These are phyloP conservation scores for Aspergillus luchuensis DNA, from an alignment of 2,329 filamentous ascomycete genomes.

Conservation along the genomic window DNA sequence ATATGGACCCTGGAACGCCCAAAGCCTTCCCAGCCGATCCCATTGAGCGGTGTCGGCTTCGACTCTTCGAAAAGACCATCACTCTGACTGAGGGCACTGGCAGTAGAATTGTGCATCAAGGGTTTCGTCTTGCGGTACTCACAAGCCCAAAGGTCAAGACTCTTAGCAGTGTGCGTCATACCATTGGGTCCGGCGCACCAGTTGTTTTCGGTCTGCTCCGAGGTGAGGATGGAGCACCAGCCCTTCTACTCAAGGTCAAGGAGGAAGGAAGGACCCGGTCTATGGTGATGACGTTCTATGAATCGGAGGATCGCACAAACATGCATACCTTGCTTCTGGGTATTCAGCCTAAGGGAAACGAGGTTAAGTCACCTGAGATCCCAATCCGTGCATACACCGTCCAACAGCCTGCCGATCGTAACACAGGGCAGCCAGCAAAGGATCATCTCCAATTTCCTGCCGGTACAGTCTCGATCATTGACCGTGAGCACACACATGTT, in stretches of 20 bases:
- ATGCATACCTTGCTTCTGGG: slow-evolving; percentile 75
- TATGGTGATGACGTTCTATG: slow-evolving; percentile 76
- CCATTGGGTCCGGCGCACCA: slow-evolving; percentile 65
- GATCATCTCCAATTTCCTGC: slow-evolving; percentile 41
- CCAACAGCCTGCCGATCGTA: slow-evolving; percentile 47
- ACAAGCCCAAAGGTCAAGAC: slow-evolving; percentile 77
- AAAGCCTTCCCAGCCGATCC: slow-evolving; percentile 75
- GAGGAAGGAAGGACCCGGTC: slow-evolving; percentile 67
- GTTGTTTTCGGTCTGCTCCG: slow-evolving; percentile 77
- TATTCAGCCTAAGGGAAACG: slow-evolving; percentile 66
- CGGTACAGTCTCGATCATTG: slow-evolving; percentile 61
- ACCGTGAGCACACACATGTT: slow-evolving; percentile 61
- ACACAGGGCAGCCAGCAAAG: slow-evolving; percentile 30
- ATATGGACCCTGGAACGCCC: slow-evolving; percentile 73
- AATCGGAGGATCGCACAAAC: slow-evolving; percentile 68
- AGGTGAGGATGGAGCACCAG: slow-evolving; percentile 69
- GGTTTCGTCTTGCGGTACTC: slow-evolving; percentile 75
- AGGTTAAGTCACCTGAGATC: slow-evolving; percentile 71
- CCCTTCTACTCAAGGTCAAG: slow-evolving; percentile 70
- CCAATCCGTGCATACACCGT: slow-evolving; percentile 67
- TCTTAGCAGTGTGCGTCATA: slow-evolving; percentile 73
- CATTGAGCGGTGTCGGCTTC: slow-evolving; percentile 69
- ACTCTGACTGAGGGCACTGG: slow-evolving; percentile 73
- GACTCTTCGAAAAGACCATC: slow-evolving; percentile 71
- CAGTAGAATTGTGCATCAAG: slow-evolving; percentile 71